Percentiles rank a stretch among this genome's conserved stretches.
These are phyloP conservation scores for Multifurca ochricompacta DNA, from an alignment of 768 basidiomycete species.

Conservation along the genomic window DNA sequence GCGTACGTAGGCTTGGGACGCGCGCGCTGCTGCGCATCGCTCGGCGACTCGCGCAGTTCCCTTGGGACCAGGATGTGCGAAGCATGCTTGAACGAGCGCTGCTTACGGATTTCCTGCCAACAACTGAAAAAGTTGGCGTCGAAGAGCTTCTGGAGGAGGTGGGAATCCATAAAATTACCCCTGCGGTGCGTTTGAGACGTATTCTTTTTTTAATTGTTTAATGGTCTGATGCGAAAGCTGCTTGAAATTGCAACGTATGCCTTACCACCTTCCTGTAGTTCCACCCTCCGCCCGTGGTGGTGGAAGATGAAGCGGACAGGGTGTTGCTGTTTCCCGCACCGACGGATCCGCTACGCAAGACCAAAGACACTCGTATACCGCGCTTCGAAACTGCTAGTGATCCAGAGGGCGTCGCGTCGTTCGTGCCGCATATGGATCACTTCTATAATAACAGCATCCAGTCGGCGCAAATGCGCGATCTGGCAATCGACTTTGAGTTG, in stretches of 20 bases:
- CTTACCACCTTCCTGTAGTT: slow-evolving; percentile 29
- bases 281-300: slow-evolving; percentile 39
- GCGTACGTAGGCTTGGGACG: slow-evolving; percentile 58
- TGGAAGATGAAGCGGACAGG: slow-evolving; percentile 30
- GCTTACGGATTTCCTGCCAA: slow-evolving; percentile 54
- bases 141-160: slow-evolving; percentile 44
- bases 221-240: background rate
- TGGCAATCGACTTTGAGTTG: slow-evolving; percentile 55
- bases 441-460: slow-evolving; percentile 67
- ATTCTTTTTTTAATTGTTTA: no score
- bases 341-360: slow-evolving; percentile 29
- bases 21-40: slow-evolving; percentile 50
- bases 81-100: slow-evolving; percentile 42
- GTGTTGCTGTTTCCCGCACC: slow-evolving; percentile 45
- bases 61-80: slow-evolving; percentile 39
- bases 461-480: slow-evolving; percentile 56
- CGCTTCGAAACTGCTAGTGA: slow-evolving; percentile 44
- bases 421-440: slow-evolving; percentile 61
- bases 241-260: no score
- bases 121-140: slow-evolving; percentile 48
- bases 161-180: slow-evolving; percentile 35
- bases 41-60: slow-evolving; percentile 39
- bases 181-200: slow-evolving; percentile 41
- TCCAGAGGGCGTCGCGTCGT: slow-evolving; percentile 45
- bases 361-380: slow-evolving; percentile 35